Percentiles rank a stretch among this genome's conserved stretches.
Conservation (phyloP, 2,329 filamentous ascomycete species). For the Cladophialophora exuberans region DNA sequence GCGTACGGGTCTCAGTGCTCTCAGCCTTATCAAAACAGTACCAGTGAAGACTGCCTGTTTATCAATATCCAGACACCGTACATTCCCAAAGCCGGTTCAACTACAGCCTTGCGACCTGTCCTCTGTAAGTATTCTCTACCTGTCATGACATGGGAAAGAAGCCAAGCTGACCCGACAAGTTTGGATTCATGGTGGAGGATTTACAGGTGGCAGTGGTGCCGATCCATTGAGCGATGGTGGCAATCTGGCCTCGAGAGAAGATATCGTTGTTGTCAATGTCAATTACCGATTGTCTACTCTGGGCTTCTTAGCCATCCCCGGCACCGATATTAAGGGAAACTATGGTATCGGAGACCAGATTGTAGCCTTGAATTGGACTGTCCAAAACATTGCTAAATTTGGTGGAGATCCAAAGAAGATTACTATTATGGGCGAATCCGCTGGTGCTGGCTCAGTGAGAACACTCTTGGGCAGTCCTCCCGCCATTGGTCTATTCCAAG, state of each 20-base stretch:
- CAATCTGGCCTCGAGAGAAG: constrained; percentile 61
- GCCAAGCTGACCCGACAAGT: constrained; percentile 31
- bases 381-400: constrained; percentile 50
- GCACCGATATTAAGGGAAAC: constrained; percentile 59
- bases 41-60: constrained; percentile 53
- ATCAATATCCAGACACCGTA: constrained; percentile 54
- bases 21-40: constrained; percentile 39
- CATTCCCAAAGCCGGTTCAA: constrained; percentile 45
- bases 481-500: constrained; percentile 28
- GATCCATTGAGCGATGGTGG: constrained; percentile 53
- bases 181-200: constrained; percentile 61
- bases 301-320: constrained; percentile 61
- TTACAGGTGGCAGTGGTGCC: constrained; percentile 51
- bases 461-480: constrained; percentile 52
- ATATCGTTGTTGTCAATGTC: constrained; percentile 62
- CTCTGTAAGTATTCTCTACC: constrained; percentile 35
- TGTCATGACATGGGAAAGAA: not conserved
- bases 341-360: constrained; percentile 58
- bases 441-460: constrained; percentile 60
- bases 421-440: constrained; percentile 52
- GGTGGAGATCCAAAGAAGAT: constrained; percentile 53
- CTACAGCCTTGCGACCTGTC: constrained; percentile 49
- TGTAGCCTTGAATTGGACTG: constrained; percentile 53
- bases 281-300: constrained; percentile 64
- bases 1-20: constrained; percentile 51